Percentiles rank a stretch among this genome's conserved stretches.
Conservation (phyloP, 306 rosid genomes). For the Prunus mira region DNA sequence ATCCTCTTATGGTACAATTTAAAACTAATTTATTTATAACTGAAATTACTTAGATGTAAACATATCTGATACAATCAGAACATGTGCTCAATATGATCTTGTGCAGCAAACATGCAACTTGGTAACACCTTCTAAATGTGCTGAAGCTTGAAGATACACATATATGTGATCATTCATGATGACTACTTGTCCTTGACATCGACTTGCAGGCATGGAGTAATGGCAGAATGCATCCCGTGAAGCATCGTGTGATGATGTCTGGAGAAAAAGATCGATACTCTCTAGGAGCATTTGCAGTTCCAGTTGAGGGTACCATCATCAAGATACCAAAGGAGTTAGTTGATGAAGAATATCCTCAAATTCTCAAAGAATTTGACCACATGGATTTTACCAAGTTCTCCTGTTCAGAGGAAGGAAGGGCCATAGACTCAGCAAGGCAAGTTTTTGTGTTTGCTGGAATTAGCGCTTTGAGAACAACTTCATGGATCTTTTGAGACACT, state of each 20-base stretch:
- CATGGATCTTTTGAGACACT: too few relatives aligned
- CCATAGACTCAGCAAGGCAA: background rate
- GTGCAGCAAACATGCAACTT: too few relatives aligned
- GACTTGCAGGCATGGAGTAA: conserved; percentile 24
- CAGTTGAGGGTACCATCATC: conserved; percentile 8
- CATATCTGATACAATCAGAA: background rate
- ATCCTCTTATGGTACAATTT: conserved; percentile 17
- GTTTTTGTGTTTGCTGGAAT: conserved; percentile 4
- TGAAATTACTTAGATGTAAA: too few relatives aligned
- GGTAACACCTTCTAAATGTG: too few relatives aligned
- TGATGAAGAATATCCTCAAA: conserved; percentile 12
- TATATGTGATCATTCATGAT: background rate
- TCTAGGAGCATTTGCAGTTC: conserved; percentile 7
- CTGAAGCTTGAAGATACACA: background rate
- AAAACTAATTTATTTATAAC: background rate
- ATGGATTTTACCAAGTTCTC: background rate
- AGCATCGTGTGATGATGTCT: conserved; percentile 14
- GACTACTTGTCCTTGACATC: background rate
- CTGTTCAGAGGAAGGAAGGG: background rate
- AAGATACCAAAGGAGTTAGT: conserved; percentile 12
- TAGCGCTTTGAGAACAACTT: background rate
- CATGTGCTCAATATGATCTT: background rate
- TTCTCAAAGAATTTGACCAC: conserved; percentile 1
- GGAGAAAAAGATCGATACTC: conserved; percentile 11
- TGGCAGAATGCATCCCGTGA: conserved; percentile 8